These are phyloP conservation scores for Beta vulgaris DNA, from an alignment of 148 eudicot species.

Conservation along the genomic window DNA sequence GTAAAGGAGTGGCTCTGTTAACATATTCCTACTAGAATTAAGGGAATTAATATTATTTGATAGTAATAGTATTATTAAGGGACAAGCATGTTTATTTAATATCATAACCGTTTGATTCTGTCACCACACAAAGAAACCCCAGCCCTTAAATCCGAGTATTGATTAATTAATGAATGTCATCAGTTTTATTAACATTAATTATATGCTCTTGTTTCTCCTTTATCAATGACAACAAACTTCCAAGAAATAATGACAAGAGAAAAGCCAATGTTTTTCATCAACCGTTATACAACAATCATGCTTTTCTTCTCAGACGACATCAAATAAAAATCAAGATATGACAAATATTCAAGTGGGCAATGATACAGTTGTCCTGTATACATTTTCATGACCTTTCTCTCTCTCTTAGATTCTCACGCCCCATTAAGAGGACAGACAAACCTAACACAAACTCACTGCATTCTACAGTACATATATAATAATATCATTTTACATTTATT, in stretches of 20 bases:
- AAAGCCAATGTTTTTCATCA: slow-evolving; percentile 24
- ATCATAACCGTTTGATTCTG: too few relatives aligned
- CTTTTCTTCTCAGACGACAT: slow-evolving; percentile 16
- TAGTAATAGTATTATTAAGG: too few relatives aligned
- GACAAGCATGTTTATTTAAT: too few relatives aligned
- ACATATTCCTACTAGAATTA: too few relatives aligned
- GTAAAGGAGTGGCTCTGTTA: too few relatives aligned
- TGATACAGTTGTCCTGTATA: slow-evolving; percentile 32
- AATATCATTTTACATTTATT: too few relatives aligned
- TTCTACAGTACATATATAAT: too few relatives aligned
- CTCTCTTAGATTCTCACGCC: slow-evolving; percentile 55
- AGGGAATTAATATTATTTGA: too few relatives aligned
- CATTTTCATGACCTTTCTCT: slow-evolving; percentile 26
- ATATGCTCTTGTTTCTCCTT: neutral
- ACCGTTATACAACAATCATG: slow-evolving; percentile 29
- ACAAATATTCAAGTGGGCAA: slow-evolving; percentile 25
- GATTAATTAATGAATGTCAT: neutral
- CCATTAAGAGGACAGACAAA: slow-evolving; percentile 1
- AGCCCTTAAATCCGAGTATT: too few relatives aligned
- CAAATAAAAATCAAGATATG: slow-evolving; percentile 25
- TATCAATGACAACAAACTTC: slow-evolving; percentile 28
- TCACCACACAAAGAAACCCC: too few relatives aligned
- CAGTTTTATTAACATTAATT: neutral
- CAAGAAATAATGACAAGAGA: slow-evolving; percentile 21
- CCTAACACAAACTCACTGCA: neutral